Base-by-base conservation (phyloP, 2,329 filamentous ascomycete genomes). In the Dothideomycetes sp. region DNA sequence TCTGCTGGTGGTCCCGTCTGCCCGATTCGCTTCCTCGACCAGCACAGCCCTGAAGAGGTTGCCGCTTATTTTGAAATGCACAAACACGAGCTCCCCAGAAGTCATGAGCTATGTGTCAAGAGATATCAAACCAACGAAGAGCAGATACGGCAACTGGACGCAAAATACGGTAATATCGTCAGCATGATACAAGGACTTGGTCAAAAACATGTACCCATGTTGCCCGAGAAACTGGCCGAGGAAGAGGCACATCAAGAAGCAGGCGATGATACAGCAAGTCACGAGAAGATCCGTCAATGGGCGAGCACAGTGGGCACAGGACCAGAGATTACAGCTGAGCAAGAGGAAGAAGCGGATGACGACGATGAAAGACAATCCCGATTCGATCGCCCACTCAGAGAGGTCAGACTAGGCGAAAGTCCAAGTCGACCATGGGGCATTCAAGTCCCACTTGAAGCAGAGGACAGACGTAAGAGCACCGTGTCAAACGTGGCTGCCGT, bases 361-460 rank as follows among this genome's bases (percentile, higher is more conserved):
- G 73, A 75, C 3, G 74, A 78, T 19, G 72, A 79, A 31, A 74
- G 86, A 43, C 70, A 78, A 48, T 73, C 79, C 43, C 83, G 80
- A 53, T 95, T 94, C 57, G 86, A 94, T 50, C 76, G 88, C 31
- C 80, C 84, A 0, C 61, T 96, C 38, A 85, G 89, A 56, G 89
- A 95, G 52, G 76, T 96, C 8, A 74, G 89, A n/a, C 79, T 96
- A 16, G 89, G 89, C 30, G 89, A 96, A 62, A 94, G 85, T 11
- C 89, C 89, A 4, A 94, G 84, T 59, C 74, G 89, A 31, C 89
- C 89, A 11, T 95, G 88, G 88, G 88, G 88, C 5, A 94, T 95
- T 38, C 76, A 78, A 4, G 80, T 95, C 0, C 88, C 88, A 3
- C 28, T 45, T 5, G 34, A 45, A 7, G 60, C 60, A n/a, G 62